A percentile compares a stretch with the other conserved stretches of the same genome.
Conservation (phyloP, 2,329 filamentous ascomycete species). For the Huntiella decipiens region DNA sequence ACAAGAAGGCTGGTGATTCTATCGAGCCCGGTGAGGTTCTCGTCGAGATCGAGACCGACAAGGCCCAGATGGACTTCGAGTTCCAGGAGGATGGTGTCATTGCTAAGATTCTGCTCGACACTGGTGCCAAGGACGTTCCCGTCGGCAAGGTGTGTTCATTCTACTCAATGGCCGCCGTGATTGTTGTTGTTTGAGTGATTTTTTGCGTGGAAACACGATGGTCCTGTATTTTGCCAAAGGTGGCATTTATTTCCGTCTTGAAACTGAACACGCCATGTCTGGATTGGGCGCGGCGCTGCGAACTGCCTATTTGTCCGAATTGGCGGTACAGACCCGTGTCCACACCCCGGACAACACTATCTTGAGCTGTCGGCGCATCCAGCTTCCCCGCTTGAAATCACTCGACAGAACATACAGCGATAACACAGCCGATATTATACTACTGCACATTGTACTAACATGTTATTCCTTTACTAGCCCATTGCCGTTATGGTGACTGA, state of each 20-base stretch:
- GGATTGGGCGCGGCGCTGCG: neutral
- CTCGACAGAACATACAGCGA: neutral
- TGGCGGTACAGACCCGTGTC: neutral
- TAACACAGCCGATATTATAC: neutral
- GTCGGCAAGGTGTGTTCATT: constrained; percentile 69
- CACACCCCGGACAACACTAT: too few species aligned
- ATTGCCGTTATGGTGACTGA: constrained; percentile 93
- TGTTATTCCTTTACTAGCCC: constrained; percentile 37
- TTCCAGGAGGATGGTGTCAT: constrained; percentile 96
- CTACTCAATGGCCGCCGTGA: too few species aligned
- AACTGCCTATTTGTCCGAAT: neutral
- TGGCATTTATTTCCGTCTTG: neutral
- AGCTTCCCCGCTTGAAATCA: too few species aligned
- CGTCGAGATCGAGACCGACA: constrained; percentile 97
- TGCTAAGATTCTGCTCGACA: constrained; percentile 83
- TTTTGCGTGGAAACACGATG: neutral
- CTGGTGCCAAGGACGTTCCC: constrained; percentile 80
- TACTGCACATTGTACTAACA: constrained; percentile 1
- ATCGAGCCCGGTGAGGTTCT: constrained; percentile 85
- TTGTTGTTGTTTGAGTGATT: neutral
- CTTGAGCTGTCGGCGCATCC: too few species aligned
- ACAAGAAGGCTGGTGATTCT: constrained; percentile 85
- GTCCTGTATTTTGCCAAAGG: too few species aligned
- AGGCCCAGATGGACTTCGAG: constrained; percentile 99
- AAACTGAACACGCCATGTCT: neutral